Conservation (phyloP, 2,329 filamentous ascomycete species). For the Nakataea oryzae region DNA sequence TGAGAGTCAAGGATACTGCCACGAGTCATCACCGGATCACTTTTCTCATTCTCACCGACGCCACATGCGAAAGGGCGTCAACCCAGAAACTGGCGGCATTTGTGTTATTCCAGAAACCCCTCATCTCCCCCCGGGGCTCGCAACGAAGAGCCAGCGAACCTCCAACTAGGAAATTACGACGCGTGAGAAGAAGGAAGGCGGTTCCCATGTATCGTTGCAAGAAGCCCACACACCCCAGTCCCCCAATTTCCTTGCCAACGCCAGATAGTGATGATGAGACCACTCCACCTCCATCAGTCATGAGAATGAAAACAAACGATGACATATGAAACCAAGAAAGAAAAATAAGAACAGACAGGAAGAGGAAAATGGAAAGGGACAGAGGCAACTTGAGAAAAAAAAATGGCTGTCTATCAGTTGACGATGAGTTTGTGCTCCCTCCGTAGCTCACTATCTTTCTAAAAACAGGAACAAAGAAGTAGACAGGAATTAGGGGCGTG, state of each 20-base stretch:
- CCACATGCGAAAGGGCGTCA: no score
- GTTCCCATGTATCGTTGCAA: background rate
- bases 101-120: background rate
- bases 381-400: background rate
- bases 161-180: background rate
- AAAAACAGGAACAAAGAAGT: background rate
- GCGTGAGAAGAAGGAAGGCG: background rate
- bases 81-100: background rate
- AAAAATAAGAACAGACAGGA: background rate
- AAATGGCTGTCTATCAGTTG: background rate
- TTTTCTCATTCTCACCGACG: no score
- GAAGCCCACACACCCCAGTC: background rate
- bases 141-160: background rate
- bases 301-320: no score
- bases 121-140: background rate
- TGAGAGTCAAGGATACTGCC: no score
- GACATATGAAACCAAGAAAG: background rate
- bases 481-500: background rate
- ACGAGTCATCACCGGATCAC: no score
- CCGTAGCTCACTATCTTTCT: background rate
- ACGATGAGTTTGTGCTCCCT: background rate
- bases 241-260: background rate
- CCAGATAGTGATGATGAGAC: background rate
- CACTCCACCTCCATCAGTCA: no score
- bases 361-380: background rate